Evolutionary conservation across 306 rosid genomes (phyloP).

Genomic region (Casuarina glauca): DNA sequence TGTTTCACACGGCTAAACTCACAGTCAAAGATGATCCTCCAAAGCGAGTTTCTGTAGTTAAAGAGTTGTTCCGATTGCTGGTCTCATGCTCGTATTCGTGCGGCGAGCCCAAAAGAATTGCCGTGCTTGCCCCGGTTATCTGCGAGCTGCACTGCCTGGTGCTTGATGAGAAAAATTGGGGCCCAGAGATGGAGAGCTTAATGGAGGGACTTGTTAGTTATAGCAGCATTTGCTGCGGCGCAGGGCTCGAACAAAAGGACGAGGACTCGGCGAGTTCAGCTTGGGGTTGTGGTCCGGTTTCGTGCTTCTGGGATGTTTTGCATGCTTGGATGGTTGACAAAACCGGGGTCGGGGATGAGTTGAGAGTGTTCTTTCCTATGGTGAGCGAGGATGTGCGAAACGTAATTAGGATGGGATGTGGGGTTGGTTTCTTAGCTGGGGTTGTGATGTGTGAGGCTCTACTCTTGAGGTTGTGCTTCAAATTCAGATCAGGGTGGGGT

Average conservation of each 20-base stretch:
- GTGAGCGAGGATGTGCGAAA: conserved; percentile 38
- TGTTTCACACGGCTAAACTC: conserved; percentile 37
- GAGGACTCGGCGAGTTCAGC: conserved; percentile 19
- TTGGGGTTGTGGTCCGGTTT: too few relatives aligned
- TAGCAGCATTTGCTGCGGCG: conserved; percentile 54
- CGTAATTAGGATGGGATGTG: conserved; percentile 40
- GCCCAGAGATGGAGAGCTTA: conserved; percentile 40
- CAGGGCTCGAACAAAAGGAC: conserved; percentile 16
- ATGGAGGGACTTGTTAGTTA: conserved; percentile 55
- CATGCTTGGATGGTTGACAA: conserved; percentile 60
- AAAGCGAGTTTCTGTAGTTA: conserved; percentile 21
- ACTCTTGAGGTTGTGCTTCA: conserved; percentile 56
- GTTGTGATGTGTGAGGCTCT: conserved; percentile 66
- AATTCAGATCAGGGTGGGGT: conserved; percentile 33
- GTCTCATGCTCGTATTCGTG: conserved; percentile 46
- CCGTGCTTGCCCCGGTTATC: conserved; percentile 57
- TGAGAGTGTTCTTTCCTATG: conserved; percentile 56
- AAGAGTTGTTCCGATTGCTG: conserved; percentile 51
- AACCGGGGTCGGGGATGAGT: conserved; percentile 31
- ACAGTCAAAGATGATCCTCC: conserved; percentile 18
- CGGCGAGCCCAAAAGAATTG: conserved; percentile 44
- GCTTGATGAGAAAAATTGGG: conserved; percentile 12
- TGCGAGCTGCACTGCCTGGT: conserved; percentile 36
- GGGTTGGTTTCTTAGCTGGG: conserved; percentile 56
- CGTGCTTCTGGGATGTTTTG: conserved; percentile 42